Evolutionary conservation across 2,329 filamentous ascomycete genomes (phyloP), one percentile per base, ranked within the genome.

Genomic region (Xylogone sp.): DNA sequence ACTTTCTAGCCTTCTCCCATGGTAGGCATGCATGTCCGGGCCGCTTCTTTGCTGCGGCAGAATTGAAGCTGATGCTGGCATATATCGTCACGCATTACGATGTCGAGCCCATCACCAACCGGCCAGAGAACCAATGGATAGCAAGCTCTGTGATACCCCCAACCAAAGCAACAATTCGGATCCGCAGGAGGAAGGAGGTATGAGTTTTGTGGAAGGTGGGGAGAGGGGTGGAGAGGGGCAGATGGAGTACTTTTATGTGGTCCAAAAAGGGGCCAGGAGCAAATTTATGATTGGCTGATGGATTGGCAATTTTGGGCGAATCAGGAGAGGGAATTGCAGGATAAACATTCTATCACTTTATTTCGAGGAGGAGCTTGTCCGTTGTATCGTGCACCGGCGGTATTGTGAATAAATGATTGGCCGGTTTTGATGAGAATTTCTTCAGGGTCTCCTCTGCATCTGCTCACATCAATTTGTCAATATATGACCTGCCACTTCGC

Each of bases 21-120:
- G 57, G 57, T 4, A 50, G 49, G 34, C 57, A 58, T 47, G 56
- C 57, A 18, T 58, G 60, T 29, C 60, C 60, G 19, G 60, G 60
- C 19, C 55, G 59, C 3, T 59, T 53, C 54, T 62, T 61, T 34
- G 60, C 59, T 3, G 22, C 59, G 2, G 56, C 58, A 18, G 58
- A 62, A 39, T 22, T 62, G 18, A 62, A 62, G 46, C 50, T 61
- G 1, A 54, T 62, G n/a, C 49, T 62, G 7, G 60, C 59, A 2
- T 61, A 62, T 44, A 53, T 62, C 22, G 54, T 57, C 2, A 45
- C 53, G 2, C 58, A 61, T 34, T 62, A 62, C 46, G 56, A 62
- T 10, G 56, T 62, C 19, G 51, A 59, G 43, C 46, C 52, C 4
- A 42, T 56, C 4, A 24, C 43, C 3, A 19, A n/a, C 2, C 43